Evolutionary conservation across 257 asterid species (phyloP), one percentile per base, ranked within the genome.

Genomic region (Capsicum rhomboideum): DNA sequence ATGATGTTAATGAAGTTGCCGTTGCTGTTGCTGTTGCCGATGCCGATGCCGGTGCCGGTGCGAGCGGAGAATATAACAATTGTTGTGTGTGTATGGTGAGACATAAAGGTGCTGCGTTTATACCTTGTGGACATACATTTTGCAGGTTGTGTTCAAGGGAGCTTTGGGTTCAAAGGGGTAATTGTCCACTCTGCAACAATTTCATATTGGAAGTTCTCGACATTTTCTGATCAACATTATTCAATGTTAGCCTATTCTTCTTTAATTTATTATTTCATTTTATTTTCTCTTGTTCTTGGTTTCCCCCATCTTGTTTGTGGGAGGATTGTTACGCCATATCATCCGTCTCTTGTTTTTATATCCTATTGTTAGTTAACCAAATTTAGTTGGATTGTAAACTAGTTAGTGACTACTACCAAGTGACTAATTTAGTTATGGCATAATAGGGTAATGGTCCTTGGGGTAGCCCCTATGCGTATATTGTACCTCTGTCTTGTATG

Each of bases 181-280:
- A 91, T 50, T 97, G 99, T 85, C 98, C 98, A 16, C 98, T 97
- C 63, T 95, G 99, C 92, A 93, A 97, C 83, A 91, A 91, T 82
- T 91, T 91, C 77, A 92, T 97, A 31, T 63, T 95, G 86, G 98
- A 97, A 88, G 93, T 97, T 87, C 97, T 97, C 61, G 99, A 93
- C 82, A 89, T 97, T 46, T 97, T 95, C 84, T 97, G 87, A 91
- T 85, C 74, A 59, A 31, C 10, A 44, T 26, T 72, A 9, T 20
- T 56, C 40, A 64, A 61, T 14, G 0, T 61, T 50, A 31, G 28
- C 52, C 2, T 53, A 44, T 49, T 37, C 74, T 17, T 54, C 7
- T 8, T 8, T 29, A 10, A 9, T 7, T 59, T 50, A 8, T 31
- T 17, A 20, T 21, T 31, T 56, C 40, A 34, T 34, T 40, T 59